These are phyloP conservation scores for Metschnikowia colocasiae DNA, from an alignment of 805 yeast genomes.

Conservation along the genomic window DNA sequence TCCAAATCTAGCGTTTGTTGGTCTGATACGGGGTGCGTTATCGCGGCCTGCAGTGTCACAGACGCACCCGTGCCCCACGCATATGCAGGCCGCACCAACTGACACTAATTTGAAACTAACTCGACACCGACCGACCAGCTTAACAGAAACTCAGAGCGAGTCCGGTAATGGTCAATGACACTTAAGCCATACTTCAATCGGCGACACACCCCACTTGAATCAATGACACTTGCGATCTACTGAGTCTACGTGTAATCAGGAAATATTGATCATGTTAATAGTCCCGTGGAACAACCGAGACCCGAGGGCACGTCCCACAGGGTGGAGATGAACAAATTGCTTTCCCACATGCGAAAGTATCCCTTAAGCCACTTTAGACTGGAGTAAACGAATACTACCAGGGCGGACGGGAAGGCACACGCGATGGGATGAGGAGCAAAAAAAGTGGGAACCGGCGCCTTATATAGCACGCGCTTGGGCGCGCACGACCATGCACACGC, in stretches of 20 bases:
- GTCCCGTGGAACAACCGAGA: constrained; percentile 20
- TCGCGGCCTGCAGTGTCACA: not conserved
- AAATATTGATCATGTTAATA: constrained; percentile 20
- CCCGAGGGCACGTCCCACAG: constrained; percentile 25
- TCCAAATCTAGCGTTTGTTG: no score
- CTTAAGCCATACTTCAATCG: no score
- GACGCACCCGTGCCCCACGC: not conserved
- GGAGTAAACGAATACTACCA: constrained; percentile 47
- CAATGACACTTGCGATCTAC: no score
- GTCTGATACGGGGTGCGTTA: not conserved
- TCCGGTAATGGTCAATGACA: no score
- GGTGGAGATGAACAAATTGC: constrained; percentile 45
- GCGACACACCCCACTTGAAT: no score
- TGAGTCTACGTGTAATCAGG: not conserved
- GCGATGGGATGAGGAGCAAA: constrained; percentile 29
- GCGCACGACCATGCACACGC: constrained; percentile 2
- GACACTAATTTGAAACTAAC: no score
- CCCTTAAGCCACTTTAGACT: constrained; percentile 46
- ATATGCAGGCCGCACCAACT: not conserved
- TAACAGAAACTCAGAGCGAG: no score
- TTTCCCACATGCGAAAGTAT: constrained; percentile 45
- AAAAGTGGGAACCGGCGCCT: not conserved
- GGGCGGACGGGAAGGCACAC: constrained; percentile 49
- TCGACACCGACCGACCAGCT: no score
- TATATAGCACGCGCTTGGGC: not conserved